Conservation (phyloP, 805 yeast species). For the Komagataella mondaviorum region DNA sequence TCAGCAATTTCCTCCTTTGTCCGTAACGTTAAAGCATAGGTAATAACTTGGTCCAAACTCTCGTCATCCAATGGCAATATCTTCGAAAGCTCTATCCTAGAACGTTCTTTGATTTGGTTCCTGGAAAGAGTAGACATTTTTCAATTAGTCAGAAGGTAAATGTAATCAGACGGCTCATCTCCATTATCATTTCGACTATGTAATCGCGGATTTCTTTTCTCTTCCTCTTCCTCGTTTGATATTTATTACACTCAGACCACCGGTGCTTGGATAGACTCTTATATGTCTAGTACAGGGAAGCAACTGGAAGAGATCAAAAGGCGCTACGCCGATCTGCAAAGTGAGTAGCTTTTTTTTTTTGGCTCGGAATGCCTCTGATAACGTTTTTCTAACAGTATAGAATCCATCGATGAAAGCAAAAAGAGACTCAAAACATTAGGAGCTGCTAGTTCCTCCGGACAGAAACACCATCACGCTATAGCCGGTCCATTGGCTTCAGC, state of each 20-base stretch:
- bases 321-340: background rate
- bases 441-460: slow-evolving; percentile 20
- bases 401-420: background rate
- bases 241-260: too few species aligned
- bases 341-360: background rate
- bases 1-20: slow-evolving; percentile 32
- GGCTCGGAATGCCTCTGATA: background rate
- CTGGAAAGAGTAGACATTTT: slow-evolving; percentile 6
- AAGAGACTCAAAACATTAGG: slow-evolving; percentile 9
- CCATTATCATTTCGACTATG: background rate
- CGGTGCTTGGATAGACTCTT: slow-evolving; percentile 3
- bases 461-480: slow-evolving; percentile 10
- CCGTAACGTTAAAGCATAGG: slow-evolving; percentile 32
- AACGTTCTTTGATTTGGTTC: slow-evolving; percentile 12
- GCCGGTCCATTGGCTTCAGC: slow-evolving; percentile 5
- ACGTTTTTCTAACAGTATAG: background rate
- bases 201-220: background rate
- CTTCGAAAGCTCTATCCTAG: slow-evolving; percentile 9
- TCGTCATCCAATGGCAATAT: slow-evolving; percentile 48
- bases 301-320: background rate
- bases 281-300: slow-evolving; percentile 1
- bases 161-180: background rate
- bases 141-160: background rate
- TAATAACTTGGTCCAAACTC: slow-evolving; percentile 38
- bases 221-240: background rate